Conservation (phyloP, 208 protist genomes). For the Porcisia deanei region DNA sequence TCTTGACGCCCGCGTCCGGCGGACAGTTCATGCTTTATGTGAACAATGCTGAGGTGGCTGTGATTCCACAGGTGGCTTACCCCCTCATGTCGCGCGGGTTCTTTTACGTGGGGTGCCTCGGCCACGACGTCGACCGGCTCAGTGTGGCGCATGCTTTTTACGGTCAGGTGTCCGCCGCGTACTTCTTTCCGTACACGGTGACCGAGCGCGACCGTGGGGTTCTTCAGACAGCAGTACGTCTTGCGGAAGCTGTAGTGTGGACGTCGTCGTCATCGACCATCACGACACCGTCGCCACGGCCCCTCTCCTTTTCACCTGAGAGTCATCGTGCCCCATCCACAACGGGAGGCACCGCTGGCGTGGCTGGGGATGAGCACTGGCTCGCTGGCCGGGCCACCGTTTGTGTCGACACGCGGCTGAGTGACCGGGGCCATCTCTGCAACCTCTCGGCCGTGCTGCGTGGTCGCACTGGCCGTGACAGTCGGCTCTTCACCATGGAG, state of each 20-base stretch:
- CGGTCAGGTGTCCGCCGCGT: conserved; percentile 68
- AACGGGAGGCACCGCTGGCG: not conserved
- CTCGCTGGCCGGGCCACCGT: conserved; percentile 50
- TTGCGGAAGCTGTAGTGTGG: conserved; percentile 10
- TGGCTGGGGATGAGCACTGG: conserved; percentile 31
- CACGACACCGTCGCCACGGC: conserved; percentile 2
- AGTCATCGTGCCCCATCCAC: not conserved
- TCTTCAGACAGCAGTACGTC: conserved; percentile 8
- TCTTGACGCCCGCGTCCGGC: conserved; percentile 25
- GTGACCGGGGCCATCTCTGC: conserved; percentile 71
- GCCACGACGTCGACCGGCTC: conserved; percentile 60
- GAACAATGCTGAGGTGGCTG: conserved; percentile 44
- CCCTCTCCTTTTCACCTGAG: not conserved
- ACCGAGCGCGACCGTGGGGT: conserved; percentile 31
- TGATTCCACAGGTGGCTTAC: conserved; percentile 44
- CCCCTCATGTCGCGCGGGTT: conserved; percentile 48
- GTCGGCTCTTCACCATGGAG: conserved; percentile 63
- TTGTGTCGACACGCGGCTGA: conserved; percentile 80
- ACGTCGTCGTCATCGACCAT: conserved; percentile 8
- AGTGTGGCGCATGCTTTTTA: conserved; percentile 46
- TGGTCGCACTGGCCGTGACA: conserved; percentile 43
- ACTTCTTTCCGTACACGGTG: conserved; percentile 63
- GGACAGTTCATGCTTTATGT: conserved; percentile 47
- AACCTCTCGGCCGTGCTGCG: conserved; percentile 75
- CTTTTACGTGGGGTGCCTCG: conserved; percentile 57